Base-by-base conservation (phyloP, 306 rosid species). In the Morella rubra region DNA sequence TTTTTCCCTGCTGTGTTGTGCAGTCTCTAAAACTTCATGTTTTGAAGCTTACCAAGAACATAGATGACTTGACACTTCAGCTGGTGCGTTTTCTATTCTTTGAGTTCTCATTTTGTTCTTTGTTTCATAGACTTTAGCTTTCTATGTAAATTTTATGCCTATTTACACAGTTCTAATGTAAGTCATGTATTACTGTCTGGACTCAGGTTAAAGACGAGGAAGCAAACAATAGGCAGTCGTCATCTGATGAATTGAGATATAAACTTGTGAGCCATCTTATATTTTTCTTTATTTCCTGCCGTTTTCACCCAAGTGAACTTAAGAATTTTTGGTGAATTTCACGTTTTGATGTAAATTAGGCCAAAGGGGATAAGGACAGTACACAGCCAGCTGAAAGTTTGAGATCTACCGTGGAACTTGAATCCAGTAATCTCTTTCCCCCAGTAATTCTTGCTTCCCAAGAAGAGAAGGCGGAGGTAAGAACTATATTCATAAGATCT, bases 1-100 rank as follows among this genome's bases (percentile, higher is more conserved):
- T 62, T 73, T 66, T 73, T 81, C 73, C 76, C 14, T 83, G 49
- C 67, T 66, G 52, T 79, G 52, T 45, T 69, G 40, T 84, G 93
- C 93, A 95, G 98, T 86, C 98, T 20, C 77, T 95, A 88, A 95
- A 95, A 87, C 97, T 95, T 73, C 97, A 90, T 84, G 98, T 95
- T 83, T 79, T 95, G 77, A 88, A 80, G 90, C 89, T 95, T 64
- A 84, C 82, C 41, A 84, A 87, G 77, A 89, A 79, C 80, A 82
- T 92, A 77, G 84, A 89, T 44, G 92, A 87, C 61, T 85, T 95
- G 85, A 91, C 89, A 84, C 80, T 62, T 84, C 83, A 80, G 79
- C 62, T 90, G 93, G 98, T 92, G 85, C 79, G 97, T 77, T 83
- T 52, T 47, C 24, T 44, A 56, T 22, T 15, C 55, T 20, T 61